Evolutionary conservation across 306 rosid species (phyloP).

Genomic region (Leucaena leucocephala): DNA sequence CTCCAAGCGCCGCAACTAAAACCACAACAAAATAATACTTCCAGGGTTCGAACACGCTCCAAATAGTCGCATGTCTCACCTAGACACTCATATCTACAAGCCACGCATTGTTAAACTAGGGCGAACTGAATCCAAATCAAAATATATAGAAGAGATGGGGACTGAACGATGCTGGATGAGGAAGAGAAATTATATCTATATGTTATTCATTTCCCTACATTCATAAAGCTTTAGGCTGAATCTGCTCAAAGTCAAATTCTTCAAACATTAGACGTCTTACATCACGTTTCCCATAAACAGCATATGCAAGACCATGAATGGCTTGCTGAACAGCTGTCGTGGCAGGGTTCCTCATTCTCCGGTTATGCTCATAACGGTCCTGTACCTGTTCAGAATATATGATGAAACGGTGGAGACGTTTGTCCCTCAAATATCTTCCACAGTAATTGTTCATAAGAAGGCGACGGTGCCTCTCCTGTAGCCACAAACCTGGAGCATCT

Average conservation of each 20-base stretch:
- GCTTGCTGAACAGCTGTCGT: slow-evolving; percentile 92
- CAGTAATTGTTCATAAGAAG: slow-evolving; percentile 86
- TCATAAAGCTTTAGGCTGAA: slow-evolving; percentile 83
- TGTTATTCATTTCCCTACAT: slow-evolving; percentile 19
- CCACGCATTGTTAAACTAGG: background rate
- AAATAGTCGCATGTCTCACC: no score
- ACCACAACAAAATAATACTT: no score
- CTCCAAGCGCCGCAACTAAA: no score
- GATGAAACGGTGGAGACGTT: slow-evolving; percentile 65
- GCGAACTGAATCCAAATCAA: slow-evolving; percentile 12
- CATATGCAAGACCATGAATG: slow-evolving; percentile 84
- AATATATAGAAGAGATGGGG: slow-evolving; percentile 2
- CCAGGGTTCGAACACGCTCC: no score
- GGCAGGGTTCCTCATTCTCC: slow-evolving; percentile 80
- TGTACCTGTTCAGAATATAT: slow-evolving; percentile 64
- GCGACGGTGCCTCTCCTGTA: slow-evolving; percentile 85
- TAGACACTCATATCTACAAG: slow-evolving; percentile 6
- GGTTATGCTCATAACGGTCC: slow-evolving; percentile 72
- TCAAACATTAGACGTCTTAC: slow-evolving; percentile 94
- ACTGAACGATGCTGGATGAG: background rate
- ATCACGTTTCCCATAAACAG: slow-evolving; percentile 90
- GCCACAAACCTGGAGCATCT: slow-evolving; percentile 96
- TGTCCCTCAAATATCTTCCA: slow-evolving; percentile 83
- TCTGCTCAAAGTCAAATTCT: slow-evolving; percentile 90
- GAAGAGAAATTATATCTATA: slow-evolving; percentile 19